Percentiles rank a stretch among this genome's conserved stretches.
These are phyloP conservation scores for Melanogaster broomeanus DNA, from an alignment of 768 basidiomycete genomes.

Conservation along the genomic window DNA sequence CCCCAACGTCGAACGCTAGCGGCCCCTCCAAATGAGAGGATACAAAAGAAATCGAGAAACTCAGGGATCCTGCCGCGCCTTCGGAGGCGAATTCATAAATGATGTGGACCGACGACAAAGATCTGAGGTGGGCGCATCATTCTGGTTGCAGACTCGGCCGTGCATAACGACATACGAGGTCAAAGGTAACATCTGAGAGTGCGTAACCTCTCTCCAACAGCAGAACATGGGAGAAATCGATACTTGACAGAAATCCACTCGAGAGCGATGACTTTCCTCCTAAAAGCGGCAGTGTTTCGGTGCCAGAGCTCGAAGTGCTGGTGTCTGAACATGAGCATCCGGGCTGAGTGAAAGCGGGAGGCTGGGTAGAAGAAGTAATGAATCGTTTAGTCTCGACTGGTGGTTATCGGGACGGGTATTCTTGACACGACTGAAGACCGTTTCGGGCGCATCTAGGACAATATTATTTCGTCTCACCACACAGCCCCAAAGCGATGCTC, in stretches of 20 bases:
- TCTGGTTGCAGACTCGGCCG: no score
- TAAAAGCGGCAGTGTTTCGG: constrained; percentile 71
- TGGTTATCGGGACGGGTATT: constrained; percentile 6
- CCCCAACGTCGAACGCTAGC: no score
- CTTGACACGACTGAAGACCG: constrained; percentile 40
- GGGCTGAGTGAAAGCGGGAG: constrained; percentile 74
- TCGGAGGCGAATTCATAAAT: no score
- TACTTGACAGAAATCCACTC: constrained; percentile 75
- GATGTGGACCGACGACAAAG: no score
- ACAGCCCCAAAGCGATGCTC: constrained; percentile 67
- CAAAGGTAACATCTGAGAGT: constrained; percentile 44
- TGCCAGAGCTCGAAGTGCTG: constrained; percentile 65
- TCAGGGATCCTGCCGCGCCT: no score
- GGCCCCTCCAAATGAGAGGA: no score
- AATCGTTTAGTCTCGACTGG: constrained; percentile 54
- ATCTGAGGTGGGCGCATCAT: no score
- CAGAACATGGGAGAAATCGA: constrained; percentile 67
- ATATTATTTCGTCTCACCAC: constrained; percentile 64
- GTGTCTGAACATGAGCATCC: constrained; percentile 66
- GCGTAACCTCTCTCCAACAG: constrained; percentile 57
- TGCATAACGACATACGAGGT: constrained; percentile 42
- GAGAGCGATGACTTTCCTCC: constrained; percentile 67
- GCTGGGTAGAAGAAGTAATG: constrained; percentile 55
- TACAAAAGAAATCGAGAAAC: no score
- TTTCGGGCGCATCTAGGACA: constrained; percentile 21